Evolutionary conservation across 2,329 filamentous ascomycete genomes (phyloP), one percentile per base, ranked within the genome.

Genomic region (Aotearoamyces nothofagi): DNA sequence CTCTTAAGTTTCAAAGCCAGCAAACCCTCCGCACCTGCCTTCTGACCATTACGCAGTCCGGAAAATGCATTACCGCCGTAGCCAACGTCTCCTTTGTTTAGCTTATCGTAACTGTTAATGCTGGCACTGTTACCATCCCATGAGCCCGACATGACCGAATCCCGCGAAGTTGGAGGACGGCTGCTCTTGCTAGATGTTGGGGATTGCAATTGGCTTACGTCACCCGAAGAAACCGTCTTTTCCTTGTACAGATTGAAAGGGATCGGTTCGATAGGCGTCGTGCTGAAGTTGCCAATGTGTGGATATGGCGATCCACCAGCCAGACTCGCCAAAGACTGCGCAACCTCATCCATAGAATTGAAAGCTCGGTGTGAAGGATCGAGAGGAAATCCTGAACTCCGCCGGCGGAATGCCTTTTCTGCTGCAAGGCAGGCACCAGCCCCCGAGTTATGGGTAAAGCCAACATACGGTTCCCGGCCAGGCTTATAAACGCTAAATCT

Each of bases 401-500:
- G 59, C 40, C 71, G 59, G 31, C 66, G 58, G 31, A 58, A 65
- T 3, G 66, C 65, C 43, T 69, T 72, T 22, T 79, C 75, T 15
- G 60, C 59, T n/a, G 60, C 60, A 3, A 71, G 50, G 36, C 55
- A 64, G 13, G 66, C 57, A 17, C 55, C 61, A 3, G 59, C 51
- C 0, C 59, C 55, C 9, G 14, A 10, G 9, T 15, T 11, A 10
- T 13, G 9, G 5, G 24, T 9, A 25, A 41, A 22, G 0, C 39
- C 48, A 12, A 57, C 53, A 22, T 58, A 54, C 60, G 66, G 66
- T 17, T 61, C 56, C 5, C 66, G 57, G 20, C 62, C 54, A 3
- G 79, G 69, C 49, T 86, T 93, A 57, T 93, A 96, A 1, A 75
- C 63, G 31, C 75, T 81, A 49, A 83, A 98, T 12, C 75, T 70